Evolutionary conservation across 179 eudicot genomes (phyloP).

Genomic region (Actinidia polygama): DNA sequence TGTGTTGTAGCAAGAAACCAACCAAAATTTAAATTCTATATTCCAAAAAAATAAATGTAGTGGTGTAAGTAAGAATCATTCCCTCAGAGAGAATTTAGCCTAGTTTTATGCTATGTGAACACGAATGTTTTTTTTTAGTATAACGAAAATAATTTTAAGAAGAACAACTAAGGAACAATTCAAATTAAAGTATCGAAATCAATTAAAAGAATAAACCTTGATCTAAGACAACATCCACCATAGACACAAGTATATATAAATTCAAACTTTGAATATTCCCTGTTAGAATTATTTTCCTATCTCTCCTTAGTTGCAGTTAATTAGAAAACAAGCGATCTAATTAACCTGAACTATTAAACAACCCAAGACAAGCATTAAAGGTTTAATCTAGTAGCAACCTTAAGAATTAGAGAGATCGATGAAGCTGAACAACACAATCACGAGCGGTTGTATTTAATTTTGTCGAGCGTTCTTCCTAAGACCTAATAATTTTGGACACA

Average conservation of each 20-base stretch:
- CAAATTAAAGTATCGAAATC: not conserved
- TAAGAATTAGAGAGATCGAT: too few species aligned
- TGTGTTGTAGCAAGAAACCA: too few species aligned
- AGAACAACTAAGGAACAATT: conserved; percentile 1
- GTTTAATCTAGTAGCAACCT: too few species aligned
- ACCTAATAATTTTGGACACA: too few species aligned
- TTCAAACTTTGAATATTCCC: conserved; percentile 1
- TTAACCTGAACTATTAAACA: too few species aligned
- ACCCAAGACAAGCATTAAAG: too few species aligned
- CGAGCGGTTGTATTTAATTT: too few species aligned
- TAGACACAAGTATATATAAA: conserved; percentile 14
- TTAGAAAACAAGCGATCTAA: conserved; percentile 8
- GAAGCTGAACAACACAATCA: too few species aligned
- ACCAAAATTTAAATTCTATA: too few species aligned
- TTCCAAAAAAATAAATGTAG: too few species aligned
- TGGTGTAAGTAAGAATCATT: too few species aligned
- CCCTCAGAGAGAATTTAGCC: not conserved
- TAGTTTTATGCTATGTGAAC: not conserved
- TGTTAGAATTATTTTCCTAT: conserved; percentile 15
- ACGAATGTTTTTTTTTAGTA: not conserved
- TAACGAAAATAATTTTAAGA: not conserved
- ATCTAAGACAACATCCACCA: conserved; percentile 16
- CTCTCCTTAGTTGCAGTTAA: conserved; percentile 8
- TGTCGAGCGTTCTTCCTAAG: too few species aligned
- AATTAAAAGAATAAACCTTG: not conserved